Evolutionary conservation across 768 basidiomycete genomes (phyloP).

Genomic region (Rhizopogon vulgaris): DNA sequence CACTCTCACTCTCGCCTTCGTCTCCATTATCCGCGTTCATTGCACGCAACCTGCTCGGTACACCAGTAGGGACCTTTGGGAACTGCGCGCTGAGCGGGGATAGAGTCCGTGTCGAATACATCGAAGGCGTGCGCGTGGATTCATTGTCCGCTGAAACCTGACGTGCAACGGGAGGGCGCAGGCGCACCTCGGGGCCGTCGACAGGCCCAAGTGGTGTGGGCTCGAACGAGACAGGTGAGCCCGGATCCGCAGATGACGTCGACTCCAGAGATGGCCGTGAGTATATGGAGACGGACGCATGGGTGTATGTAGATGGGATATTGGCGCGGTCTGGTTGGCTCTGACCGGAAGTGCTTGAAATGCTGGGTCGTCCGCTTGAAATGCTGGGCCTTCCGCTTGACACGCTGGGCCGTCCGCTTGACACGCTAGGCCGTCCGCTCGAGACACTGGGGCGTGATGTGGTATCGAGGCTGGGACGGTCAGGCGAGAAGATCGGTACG

Average conservation of each 20-base stretch:
- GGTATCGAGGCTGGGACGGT: slow-evolving; percentile 4
- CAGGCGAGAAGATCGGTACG: slow-evolving; percentile 15
- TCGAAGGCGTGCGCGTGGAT: slow-evolving; percentile 8
- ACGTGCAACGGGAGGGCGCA: slow-evolving; percentile 16
- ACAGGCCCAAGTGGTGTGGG: background rate
- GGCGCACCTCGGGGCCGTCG: slow-evolving; percentile 8
- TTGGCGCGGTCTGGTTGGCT: background rate
- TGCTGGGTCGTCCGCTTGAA: slow-evolving; percentile 7
- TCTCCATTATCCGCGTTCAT: slow-evolving; percentile 13
- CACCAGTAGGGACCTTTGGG: slow-evolving; percentile 24
- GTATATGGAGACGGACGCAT: background rate
- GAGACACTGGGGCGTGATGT: background rate
- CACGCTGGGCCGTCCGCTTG: slow-evolving; percentile 6
- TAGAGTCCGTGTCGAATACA: slow-evolving; percentile 9
- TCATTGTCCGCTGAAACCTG: slow-evolving; percentile 14
- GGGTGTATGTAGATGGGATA: background rate
- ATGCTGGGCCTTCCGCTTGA: slow-evolving; percentile 7
- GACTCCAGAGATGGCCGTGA: slow-evolving; percentile 23
- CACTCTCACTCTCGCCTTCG: background rate
- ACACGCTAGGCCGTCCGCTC: slow-evolving; percentile 7
- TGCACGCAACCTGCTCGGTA: slow-evolving; percentile 23
- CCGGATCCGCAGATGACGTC: slow-evolving; percentile 1
- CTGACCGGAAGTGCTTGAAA: background rate
- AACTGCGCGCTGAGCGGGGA: slow-evolving; percentile 23
- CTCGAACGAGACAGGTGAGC: background rate